A percentile compares a stretch with the other conserved stretches of the same genome.
These are phyloP conservation scores for Raffaelea ambrosiae DNA, from an alignment of 2,329 filamentous ascomycete genomes.

Conservation along the genomic window DNA sequence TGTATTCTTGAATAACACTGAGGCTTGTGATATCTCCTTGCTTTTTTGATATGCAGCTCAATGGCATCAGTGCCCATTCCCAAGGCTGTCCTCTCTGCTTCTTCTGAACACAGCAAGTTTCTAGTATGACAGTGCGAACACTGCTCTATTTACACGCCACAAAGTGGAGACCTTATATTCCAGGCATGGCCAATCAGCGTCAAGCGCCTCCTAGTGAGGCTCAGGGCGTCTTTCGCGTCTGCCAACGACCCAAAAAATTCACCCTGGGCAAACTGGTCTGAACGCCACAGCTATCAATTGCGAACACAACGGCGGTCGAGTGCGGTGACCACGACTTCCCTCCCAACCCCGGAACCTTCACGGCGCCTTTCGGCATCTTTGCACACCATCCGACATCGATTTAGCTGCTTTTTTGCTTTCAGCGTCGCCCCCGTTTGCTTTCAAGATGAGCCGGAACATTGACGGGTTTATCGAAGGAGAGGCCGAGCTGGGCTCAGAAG, in stretches of 20 bases:
- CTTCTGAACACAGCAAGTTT: too few species aligned
- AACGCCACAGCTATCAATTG: not conserved
- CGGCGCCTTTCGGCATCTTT: not conserved
- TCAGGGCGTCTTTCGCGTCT: not conserved
- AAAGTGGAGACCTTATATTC: not conserved
- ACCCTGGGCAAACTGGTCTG: not conserved
- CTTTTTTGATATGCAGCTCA: too few species aligned
- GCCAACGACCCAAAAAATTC: not conserved
- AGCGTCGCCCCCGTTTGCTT: not conserved
- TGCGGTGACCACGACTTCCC: too few species aligned
- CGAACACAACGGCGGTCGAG: not conserved
- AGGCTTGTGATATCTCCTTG: too few species aligned
- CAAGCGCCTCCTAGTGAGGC: not conserved
- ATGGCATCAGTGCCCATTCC: too few species aligned
- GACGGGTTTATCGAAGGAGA: slow-evolving; percentile 74
- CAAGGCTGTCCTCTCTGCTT: too few species aligned
- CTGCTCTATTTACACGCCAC: not conserved
- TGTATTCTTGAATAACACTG: too few species aligned
- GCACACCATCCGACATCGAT: not conserved
- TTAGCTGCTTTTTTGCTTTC: not conserved
- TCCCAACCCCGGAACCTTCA: not conserved
- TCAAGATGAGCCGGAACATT: slow-evolving; percentile 55
- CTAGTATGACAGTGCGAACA: too few species aligned
- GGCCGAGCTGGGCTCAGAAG: slow-evolving; percentile 78
- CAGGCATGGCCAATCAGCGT: not conserved